These are phyloP conservation scores for Tylopilus balloui DNA, from an alignment of 768 basidiomycete species.

Conservation along the genomic window DNA sequence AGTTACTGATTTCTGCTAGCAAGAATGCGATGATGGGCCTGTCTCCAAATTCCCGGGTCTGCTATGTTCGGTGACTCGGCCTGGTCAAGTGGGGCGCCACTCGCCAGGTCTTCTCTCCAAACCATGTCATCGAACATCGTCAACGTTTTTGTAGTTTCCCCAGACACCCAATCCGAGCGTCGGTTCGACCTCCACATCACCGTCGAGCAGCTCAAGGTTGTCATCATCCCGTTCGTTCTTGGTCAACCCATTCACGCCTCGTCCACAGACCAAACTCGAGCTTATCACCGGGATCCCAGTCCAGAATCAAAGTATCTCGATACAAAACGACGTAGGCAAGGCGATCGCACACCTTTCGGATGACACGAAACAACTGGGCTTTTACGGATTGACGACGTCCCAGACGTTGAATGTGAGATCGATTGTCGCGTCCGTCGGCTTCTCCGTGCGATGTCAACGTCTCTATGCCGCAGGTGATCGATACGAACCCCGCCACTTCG, in stretches of 20 bases:
- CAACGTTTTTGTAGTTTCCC: constrained; percentile 76
- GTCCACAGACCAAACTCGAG: constrained; percentile 68
- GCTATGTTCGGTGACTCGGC: not conserved
- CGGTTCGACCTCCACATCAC: constrained; percentile 73
- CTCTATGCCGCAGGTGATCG: constrained; percentile 50
- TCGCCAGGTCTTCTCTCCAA: not conserved
- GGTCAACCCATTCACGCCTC: not conserved
- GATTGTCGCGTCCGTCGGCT: not conserved
- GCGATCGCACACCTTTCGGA: constrained; percentile 58
- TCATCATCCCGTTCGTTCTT: constrained; percentile 1
- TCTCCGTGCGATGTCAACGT: not conserved
- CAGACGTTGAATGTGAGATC: constrained; percentile 73
- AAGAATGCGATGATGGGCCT: too few relatives aligned
- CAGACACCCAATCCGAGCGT: constrained; percentile 88
- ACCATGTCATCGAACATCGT: constrained; percentile 45
- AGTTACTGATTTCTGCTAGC: too few relatives aligned
- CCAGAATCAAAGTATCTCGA: constrained; percentile 61
- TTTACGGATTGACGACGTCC: constrained; percentile 69
- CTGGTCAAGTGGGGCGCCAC: not conserved
- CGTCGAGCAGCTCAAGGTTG: constrained; percentile 79
- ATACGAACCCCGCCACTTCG: constrained; percentile 70
- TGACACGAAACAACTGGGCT: constrained; percentile 63
- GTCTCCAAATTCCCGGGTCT: too few relatives aligned
- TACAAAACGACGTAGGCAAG: constrained; percentile 54
- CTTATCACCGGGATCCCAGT: constrained; percentile 87